Evolutionary conservation across 2,329 filamentous ascomycete species (phyloP).

Genomic region (Hypoxylon sp.): DNA sequence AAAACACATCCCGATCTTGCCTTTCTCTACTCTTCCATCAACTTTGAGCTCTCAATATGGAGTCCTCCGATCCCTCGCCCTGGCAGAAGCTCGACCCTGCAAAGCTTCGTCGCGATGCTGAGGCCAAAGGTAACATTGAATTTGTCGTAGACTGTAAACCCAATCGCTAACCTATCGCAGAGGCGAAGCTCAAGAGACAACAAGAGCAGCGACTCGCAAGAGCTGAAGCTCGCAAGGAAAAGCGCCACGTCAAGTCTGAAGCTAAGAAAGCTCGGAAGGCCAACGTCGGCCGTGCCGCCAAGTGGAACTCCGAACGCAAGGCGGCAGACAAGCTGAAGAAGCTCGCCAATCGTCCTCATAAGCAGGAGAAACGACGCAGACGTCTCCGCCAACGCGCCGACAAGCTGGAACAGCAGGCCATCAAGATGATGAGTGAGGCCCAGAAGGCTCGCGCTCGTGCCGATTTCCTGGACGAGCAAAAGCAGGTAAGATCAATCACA

Average conservation of each 20-base stretch:
- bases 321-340: conserved; percentile 47
- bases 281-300: conserved; percentile 44
- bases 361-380: conserved; percentile 50
- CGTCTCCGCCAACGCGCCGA: conserved; percentile 51
- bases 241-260: conserved; percentile 48
- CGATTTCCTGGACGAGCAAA: conserved; percentile 39
- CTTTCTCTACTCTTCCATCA: neutral
- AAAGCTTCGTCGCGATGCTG: conserved; percentile 36
- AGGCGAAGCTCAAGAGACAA: conserved; percentile 41
- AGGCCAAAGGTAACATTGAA: conserved; percentile 34
- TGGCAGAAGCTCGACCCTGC: conserved; percentile 38
- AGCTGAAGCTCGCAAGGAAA: conserved; percentile 48
- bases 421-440: conserved; percentile 52
- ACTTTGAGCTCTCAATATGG: conserved; percentile 29
- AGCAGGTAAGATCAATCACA: conserved; percentile 34
- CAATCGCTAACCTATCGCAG: conserved; percentile 36
- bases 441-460: conserved; percentile 46
- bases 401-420: conserved; percentile 52
- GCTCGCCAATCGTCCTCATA: conserved; percentile 39
- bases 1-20: neutral
- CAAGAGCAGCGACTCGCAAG: conserved; percentile 40
- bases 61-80: conserved; percentile 24
- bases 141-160: neutral
- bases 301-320: conserved; percentile 48
- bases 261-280: conserved; percentile 51